These are phyloP conservation scores for Penicillium bialowiezense DNA, from an alignment of 495 filamentous ascomycete species.

Conservation along the genomic window DNA sequence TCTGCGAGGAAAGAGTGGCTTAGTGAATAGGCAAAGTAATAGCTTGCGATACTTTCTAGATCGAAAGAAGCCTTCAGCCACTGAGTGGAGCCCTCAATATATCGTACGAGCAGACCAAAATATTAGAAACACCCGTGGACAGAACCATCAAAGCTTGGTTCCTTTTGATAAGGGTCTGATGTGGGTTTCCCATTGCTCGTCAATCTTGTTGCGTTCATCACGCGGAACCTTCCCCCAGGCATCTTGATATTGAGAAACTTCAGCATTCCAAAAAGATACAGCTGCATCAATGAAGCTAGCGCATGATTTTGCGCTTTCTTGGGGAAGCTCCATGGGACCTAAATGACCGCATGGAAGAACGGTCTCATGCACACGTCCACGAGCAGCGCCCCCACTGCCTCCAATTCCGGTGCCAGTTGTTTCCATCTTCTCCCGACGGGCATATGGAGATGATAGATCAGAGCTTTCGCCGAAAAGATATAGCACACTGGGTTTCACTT, in stretches of 20 bases:
- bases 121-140: too few species aligned
- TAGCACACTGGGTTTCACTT: conserved; percentile 62
- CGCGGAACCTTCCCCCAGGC: neutral
- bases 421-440: conserved; percentile 53
- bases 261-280: neutral
- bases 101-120: too few species aligned
- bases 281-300: conserved; percentile 3
- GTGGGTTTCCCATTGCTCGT: neutral
- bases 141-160: neutral
- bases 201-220: neutral
- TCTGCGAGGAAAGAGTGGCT: conserved; percentile 23
- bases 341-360: conserved; percentile 6
- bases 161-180: neutral
- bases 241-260: too few species aligned
- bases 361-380: conserved; percentile 47
- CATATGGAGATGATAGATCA: conserved; percentile 44
- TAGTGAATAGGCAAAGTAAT: neutral
- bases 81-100: too few species aligned
- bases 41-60: too few species aligned
- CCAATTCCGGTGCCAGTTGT: conserved; percentile 57
- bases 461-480: conserved; percentile 67
- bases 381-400: conserved; percentile 59
- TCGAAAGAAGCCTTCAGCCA: too few species aligned
- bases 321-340: conserved; percentile 2
- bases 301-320: neutral